Base-by-base conservation (phyloP, 345 rosid genomes). In the Salix dunnii region DNA sequence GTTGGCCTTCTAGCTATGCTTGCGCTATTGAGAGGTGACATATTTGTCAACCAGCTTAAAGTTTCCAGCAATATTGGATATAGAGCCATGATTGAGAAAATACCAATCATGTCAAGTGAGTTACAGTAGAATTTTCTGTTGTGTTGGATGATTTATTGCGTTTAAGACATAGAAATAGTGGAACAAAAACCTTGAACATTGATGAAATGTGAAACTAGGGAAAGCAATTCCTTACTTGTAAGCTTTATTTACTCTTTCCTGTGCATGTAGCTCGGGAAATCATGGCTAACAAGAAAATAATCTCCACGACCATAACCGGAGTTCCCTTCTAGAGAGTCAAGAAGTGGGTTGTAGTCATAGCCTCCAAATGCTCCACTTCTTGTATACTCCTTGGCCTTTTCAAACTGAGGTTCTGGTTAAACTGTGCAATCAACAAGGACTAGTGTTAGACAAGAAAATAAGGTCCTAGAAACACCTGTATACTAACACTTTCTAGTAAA, bases 251-350 rank as follows among this genome's bases (percentile, higher is more conserved):
- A 91, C 94, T 77, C 82, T 86, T 77, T 87, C 91, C 82, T 93
- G 99, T 68, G 99, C 87, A 90, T 82, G 84, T 91, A 95, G 83
- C 91, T 82, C 5, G 94, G 86, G 81, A 95, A 95, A 84, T 95
- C 99, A 70, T 90, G 77, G 43, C 99, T 97, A 68, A 95, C 99
- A 42, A 95, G 91, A 76, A 95, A 95, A 78, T 91, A 95, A 76
- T 95, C 99, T 42, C 99, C 99, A 42, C 96, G 97, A 16, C 97
- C 99, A 62, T 82, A 95, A 60, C 99, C 99, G 14, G 97, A 85
- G 85, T 95, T 88, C 23, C 99, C 97, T 70, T 95, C 99, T 20
- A 95, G 85, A 70, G 97, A 95, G n/a, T 91, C 97, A 0, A 95
- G 96, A 60, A 95, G 96, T 5, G 92, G 97, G 76, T 83, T 87